phyloP scores from a whole-genome alignment of 306 rosid genomes.

The Mimosa bimucronata region DNA sequence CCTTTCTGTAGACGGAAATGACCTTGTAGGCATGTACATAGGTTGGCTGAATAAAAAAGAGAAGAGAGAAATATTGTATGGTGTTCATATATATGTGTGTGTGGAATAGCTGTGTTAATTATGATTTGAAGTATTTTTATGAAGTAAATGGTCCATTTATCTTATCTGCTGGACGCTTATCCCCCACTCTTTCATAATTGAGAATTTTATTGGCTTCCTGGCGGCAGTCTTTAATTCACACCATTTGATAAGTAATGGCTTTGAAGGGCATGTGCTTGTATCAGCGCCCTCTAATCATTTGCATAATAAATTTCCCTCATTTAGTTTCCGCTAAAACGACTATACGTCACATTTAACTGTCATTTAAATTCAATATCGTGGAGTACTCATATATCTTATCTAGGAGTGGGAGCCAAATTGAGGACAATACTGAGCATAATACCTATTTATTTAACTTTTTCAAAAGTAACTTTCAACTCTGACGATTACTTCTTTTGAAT shows the following conservation, averaged over 20 bases:
- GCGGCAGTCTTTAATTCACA: too few species aligned
- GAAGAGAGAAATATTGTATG: constrained; percentile 39
- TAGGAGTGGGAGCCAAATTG: too few species aligned
- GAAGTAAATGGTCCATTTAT: background rate
- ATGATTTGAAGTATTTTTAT: background rate
- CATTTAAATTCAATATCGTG: too few species aligned
- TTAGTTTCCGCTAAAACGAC: too few species aligned
- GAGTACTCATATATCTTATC: too few species aligned
- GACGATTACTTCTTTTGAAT: too few species aligned
- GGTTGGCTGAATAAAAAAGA: constrained; percentile 69
- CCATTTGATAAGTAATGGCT: background rate
- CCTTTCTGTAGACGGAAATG: constrained; percentile 43
- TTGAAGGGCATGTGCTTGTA: background rate
- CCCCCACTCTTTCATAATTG: background rate
- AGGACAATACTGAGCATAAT: too few species aligned
- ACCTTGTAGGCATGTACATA: constrained; percentile 66
- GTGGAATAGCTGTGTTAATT: constrained; percentile 25
- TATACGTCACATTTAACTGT: too few species aligned
- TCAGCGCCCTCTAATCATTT: background rate
- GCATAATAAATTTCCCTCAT: too few species aligned
- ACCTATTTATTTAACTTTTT: too few species aligned
- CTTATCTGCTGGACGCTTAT: background rate
- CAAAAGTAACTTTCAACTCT: too few species aligned
- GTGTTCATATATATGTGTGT: constrained; percentile 35
- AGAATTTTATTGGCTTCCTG: background rate